Base-by-base conservation (phyloP, 2,329 filamentous ascomycete genomes). In the Aspergillus tubingensis region DNA sequence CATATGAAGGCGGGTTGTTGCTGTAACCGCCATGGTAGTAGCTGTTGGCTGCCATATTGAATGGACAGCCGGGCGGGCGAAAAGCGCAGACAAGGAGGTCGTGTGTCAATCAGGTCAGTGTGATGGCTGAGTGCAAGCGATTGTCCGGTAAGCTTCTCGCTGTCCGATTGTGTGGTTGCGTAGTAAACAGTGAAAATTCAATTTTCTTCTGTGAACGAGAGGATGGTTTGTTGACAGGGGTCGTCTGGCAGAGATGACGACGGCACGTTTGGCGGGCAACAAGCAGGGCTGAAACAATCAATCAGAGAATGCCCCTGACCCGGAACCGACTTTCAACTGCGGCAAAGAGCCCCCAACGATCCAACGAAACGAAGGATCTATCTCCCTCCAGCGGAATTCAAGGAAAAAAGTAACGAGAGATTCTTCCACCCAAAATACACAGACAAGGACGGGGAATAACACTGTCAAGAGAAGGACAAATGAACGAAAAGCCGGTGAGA, bases 31-130 rank as follows among this genome's bases (percentile, higher is more conserved):
- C 72, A 67, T 82, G 80, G 77, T 90, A 90, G 77, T 91, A 91
- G 68, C 89, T 85, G 78, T 87, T 84, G 65, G 85, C 81, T 48
- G 86, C 83, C 87, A 89, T 88, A 68, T 56, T 80, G 74, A 56
- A 64, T 58, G 52, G 57, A 38, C 56, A 41, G 59, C 58, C 27
- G 19, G 52, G 39, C 52, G 15, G 53, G 53, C 39, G 19, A 23
- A 17, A 32, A 27, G n/a, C 38, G 27, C 52, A n/a, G 8, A 19
- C 17, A 32, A 10, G 47, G n/a, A 6, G 47, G 25, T 19, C 15
- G 47, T 17, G 8, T 49, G 25, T 27, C 47, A 19, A 50, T 50
- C 47, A 30, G 17, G 30, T 50, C 47, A 17, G 10, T 32, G 47
- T 17, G 8, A 30, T 15, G 3, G 8, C 21, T 2, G 25, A 10